Conservation (phyloP, 179 eudicot species). For the Carnegiea gigantea region DNA sequence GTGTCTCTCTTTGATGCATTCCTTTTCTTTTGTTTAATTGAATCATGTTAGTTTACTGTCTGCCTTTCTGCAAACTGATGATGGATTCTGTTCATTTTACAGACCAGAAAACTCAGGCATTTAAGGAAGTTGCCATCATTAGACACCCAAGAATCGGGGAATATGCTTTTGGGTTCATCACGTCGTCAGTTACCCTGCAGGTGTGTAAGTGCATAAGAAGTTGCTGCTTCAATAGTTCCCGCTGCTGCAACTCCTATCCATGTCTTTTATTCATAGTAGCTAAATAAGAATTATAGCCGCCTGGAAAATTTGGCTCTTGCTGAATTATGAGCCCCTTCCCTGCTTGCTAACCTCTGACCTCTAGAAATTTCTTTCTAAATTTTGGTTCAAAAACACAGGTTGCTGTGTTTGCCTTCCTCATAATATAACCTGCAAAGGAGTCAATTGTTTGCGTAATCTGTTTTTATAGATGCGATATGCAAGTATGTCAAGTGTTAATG, state of each 20-base stretch:
- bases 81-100: slow-evolving; percentile 17
- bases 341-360: background rate
- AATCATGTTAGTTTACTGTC: background rate
- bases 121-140: slow-evolving; percentile 79
- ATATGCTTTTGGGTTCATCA: slow-evolving; percentile 77
- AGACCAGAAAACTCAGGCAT: slow-evolving; percentile 75
- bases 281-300: too few species aligned
- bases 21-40: slow-evolving; percentile 1
- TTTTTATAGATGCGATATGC: background rate
- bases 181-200: slow-evolving; percentile 72
- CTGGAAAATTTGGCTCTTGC: background rate
- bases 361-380: background rate
- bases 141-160: slow-evolving; percentile 80
- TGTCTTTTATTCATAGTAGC: too few species aligned
- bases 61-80: slow-evolving; percentile 3
- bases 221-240: background rate
- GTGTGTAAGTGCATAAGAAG: slow-evolving; percentile 27
- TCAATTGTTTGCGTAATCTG: background rate
- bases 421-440: background rate
- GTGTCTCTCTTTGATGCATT: slow-evolving; percentile 26
- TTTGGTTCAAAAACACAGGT: background rate
- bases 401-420: background rate
- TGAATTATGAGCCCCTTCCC: background rate
- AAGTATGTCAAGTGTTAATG: background rate
- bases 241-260: too few species aligned